Conservation (phyloP, 768 basidiomycete species). For the Exidia glandulosa region DNA sequence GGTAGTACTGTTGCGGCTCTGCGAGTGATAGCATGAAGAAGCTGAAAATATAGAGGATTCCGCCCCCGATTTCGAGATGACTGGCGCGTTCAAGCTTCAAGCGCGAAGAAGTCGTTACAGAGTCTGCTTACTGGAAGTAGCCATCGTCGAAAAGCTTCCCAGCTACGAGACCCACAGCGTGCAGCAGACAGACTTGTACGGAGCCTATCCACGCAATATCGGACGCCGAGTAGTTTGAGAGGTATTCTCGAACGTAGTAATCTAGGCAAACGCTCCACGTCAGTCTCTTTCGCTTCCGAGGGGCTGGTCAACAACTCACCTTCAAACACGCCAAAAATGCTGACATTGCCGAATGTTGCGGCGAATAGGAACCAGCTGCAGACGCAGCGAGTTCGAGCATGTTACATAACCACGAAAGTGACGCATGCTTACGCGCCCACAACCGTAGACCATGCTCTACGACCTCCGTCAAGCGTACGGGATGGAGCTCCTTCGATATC, state of each 20-base stretch:
- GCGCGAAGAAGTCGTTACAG: conserved; percentile 2
- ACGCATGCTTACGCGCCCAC: too few relatives aligned
- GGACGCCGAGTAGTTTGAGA: conserved; percentile 14
- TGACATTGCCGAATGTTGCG: conserved; percentile 7
- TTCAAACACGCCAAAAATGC: conserved; percentile 16
- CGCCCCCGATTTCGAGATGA: conserved; percentile 3
- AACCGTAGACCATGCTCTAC: too few relatives aligned
- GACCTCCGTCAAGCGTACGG: too few relatives aligned
- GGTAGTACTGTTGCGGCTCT: conserved; percentile 3
- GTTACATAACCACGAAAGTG: too few relatives aligned
- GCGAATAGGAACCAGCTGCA: conserved; percentile 3
- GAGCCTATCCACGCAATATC: conserved; percentile 23
- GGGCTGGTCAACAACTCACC: not conserved
- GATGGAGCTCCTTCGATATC: too few relatives aligned
- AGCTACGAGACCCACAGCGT: conserved; percentile 14
- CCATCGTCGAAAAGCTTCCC: conserved; percentile 24
- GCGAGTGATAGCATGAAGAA: conserved; percentile 14
- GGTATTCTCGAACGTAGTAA: conserved; percentile 13
- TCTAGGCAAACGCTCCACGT: not conserved
- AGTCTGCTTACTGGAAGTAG: conserved; percentile 11
- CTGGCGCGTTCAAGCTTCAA: not conserved
- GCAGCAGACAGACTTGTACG: conserved; percentile 22
- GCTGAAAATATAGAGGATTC: conserved; percentile 10
- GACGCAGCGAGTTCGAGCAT: too few relatives aligned
- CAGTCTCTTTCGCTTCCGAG: not conserved